Base-by-base conservation (phyloP, 2,329 filamentous ascomycete species). In the Alternaria ventricosa region DNA sequence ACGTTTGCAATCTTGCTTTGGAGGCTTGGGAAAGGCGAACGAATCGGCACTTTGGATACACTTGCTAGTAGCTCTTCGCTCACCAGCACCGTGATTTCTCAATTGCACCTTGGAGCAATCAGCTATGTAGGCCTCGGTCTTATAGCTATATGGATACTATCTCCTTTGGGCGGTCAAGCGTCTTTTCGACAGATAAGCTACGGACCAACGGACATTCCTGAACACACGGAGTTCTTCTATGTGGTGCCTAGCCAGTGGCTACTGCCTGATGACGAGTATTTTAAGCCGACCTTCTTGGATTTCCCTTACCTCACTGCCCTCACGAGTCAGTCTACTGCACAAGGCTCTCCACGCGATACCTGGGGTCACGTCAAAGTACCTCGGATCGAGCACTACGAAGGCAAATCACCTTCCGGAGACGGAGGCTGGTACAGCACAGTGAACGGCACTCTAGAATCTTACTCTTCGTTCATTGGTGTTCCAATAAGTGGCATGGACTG, bases 101-200 rank as follows among this genome's bases (percentile, higher is more conserved):
- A 53, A 5, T 36, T 53, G 0, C 49, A 53, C 2, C 2, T 36
- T 0, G 28, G 20, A 1, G 1, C 15, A 0, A 1, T 53, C 2
- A 12, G 20, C 13, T n/a, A n/a, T 9, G 18, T 23, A 5, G 49
- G 49, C 28, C 8, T 51, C 1, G 28, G 28, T 5, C 5, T 51
- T 0, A 1, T 36, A 1, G 13, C 49, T 12, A 36, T 51, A 0
- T 51, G 49, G 49, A 23, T n/a, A 3, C 13, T 23, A 5, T 51
- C 49, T 8, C 49, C 49, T 3, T 18, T 51, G 18, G 49, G 49
- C 2, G 49, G 49, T 23, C 49, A 12, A 23, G 11, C 28, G 2
- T 51, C 49, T 6, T 51, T 51, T 9, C 28, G 49, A 1, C 13
- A 51, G 0, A 51, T 36, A 33, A 51, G 0, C 1, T 33, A 22